Conservation (phyloP, 2,329 filamentous ascomycete genomes). For the Hypocrella siamensis region DNA sequence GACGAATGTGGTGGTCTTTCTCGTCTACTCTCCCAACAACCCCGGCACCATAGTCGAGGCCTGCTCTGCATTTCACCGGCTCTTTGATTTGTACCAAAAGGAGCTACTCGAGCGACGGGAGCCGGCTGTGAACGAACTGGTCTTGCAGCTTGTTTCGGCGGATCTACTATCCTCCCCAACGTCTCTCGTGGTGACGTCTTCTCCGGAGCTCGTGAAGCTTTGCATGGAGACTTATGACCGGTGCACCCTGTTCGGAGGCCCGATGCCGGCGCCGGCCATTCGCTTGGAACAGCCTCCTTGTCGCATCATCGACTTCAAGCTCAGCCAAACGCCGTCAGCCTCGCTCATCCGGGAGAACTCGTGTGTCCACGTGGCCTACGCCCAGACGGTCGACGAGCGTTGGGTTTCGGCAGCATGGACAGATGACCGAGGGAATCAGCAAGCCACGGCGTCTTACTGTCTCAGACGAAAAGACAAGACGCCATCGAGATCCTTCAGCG, state of each 20-base stretch:
- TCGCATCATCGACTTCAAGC: slow-evolving; percentile 59
- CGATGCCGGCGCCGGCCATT: slow-evolving; percentile 52
- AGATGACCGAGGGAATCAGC: slow-evolving; percentile 58
- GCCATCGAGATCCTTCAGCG: slow-evolving; percentile 36
- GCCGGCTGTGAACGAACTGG: slow-evolving; percentile 44
- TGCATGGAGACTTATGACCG: slow-evolving; percentile 68
- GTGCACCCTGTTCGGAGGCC: slow-evolving; percentile 41
- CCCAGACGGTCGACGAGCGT: slow-evolving; percentile 55
- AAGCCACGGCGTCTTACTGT: slow-evolving; percentile 60
- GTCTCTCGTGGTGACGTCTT: slow-evolving; percentile 45
- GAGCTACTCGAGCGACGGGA: slow-evolving; percentile 24
- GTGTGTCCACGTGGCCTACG: slow-evolving; percentile 67
- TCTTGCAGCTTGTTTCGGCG: slow-evolving; percentile 60
- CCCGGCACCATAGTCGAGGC: slow-evolving; percentile 50
- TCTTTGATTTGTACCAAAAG: slow-evolving; percentile 45
- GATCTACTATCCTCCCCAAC: slow-evolving; percentile 49
- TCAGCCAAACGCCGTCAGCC: slow-evolving; percentile 49
- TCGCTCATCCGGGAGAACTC: slow-evolving; percentile 66
- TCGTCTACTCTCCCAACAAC: slow-evolving; percentile 53
- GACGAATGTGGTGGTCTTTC: slow-evolving; percentile 59
- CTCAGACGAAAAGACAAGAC: slow-evolving; percentile 42
- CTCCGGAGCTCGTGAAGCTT: slow-evolving; percentile 42
- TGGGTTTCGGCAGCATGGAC: slow-evolving; percentile 76
- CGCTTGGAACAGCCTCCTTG: slow-evolving; percentile 56
- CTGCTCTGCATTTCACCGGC: slow-evolving; percentile 56